These are phyloP conservation scores for Fagopyrum homotropicum DNA, from an alignment of 148 eudicot species.

Conservation along the genomic window DNA sequence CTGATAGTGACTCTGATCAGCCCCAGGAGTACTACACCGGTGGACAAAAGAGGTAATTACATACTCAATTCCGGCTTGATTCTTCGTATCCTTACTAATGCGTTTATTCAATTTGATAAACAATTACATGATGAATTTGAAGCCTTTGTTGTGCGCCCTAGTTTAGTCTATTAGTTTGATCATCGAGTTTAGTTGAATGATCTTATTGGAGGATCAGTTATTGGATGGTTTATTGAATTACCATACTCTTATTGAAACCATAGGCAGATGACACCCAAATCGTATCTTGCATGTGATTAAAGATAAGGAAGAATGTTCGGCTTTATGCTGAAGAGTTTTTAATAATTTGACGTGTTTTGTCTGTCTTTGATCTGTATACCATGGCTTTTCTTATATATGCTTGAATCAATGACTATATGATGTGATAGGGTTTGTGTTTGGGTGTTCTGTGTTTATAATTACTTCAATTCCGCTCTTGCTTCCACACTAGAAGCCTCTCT, in stretches of 20 bases:
- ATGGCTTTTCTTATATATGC: neutral
- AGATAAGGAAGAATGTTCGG: neutral
- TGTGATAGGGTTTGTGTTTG: neutral
- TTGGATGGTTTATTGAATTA: neutral
- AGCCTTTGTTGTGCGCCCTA: neutral
- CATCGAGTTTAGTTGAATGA: neutral
- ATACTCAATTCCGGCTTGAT: neutral
- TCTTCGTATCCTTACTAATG: neutral
- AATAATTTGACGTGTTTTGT: neutral
- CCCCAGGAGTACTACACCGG: slow-evolving; percentile 58
- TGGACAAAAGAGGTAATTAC: slow-evolving; percentile 56
- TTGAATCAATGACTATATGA: neutral
- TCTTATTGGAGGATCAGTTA: neutral
- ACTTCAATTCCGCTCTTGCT: neutral
- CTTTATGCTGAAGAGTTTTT: neutral
- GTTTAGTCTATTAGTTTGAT: neutral
- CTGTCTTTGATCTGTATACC: neutral
- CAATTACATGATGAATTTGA: neutral
- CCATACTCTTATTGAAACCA: neutral
- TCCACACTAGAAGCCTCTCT: neutral
- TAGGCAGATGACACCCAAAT: neutral
- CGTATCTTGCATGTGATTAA: neutral
- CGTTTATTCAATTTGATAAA: neutral
- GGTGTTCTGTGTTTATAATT: neutral
- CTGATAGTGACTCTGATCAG: slow-evolving; percentile 46